Evolutionary conservation across 352 stramenopile genomes (phyloP).

Genomic region (Phytopythium aichiense): DNA sequence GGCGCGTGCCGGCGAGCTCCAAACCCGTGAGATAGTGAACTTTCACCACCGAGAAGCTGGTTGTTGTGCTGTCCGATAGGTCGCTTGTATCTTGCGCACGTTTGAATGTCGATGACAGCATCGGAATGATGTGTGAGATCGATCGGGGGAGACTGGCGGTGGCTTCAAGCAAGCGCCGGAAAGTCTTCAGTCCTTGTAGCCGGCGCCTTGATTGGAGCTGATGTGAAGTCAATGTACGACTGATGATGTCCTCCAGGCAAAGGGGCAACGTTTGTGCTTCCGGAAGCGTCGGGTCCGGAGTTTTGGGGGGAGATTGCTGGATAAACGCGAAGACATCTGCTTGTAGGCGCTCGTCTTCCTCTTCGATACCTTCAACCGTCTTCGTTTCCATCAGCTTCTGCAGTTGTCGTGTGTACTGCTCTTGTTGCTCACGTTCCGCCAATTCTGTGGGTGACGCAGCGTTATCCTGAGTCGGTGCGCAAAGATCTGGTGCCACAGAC

Average conservation of each 20-base stretch:
- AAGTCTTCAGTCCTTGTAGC: conserved; percentile 64
- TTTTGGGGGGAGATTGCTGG: conserved; percentile 36
- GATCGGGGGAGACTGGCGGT: conserved; percentile 54
- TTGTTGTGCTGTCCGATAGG: not conserved
- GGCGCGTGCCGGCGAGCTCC: conserved; percentile 52
- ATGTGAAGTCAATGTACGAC: conserved; percentile 43
- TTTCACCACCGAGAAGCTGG: conserved; percentile 31
- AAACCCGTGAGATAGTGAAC: conserved; percentile 74
- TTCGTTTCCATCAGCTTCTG: conserved; percentile 73
- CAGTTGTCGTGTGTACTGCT: conserved; percentile 51
- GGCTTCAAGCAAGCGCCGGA: conserved; percentile 45
- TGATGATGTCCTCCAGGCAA: conserved; percentile 45
- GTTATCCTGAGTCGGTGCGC: conserved; percentile 11
- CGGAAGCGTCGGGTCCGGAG: conserved; percentile 8
- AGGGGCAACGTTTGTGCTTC: conserved; percentile 1
- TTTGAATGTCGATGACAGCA: conserved; percentile 76
- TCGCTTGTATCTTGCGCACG: conserved; percentile 14
- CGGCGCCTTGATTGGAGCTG: conserved; percentile 40
- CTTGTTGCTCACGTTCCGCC: conserved; percentile 14
- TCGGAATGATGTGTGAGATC: conserved; percentile 68
- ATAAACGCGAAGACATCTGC: conserved; percentile 81
- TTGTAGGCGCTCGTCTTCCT: conserved; percentile 83
- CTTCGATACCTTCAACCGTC: conserved; percentile 67
- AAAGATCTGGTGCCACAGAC: conserved; percentile 24
- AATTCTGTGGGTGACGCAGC: not conserved